Base-by-base conservation (phyloP, 768 basidiomycete species). In the Naematelia aurantialba region DNA sequence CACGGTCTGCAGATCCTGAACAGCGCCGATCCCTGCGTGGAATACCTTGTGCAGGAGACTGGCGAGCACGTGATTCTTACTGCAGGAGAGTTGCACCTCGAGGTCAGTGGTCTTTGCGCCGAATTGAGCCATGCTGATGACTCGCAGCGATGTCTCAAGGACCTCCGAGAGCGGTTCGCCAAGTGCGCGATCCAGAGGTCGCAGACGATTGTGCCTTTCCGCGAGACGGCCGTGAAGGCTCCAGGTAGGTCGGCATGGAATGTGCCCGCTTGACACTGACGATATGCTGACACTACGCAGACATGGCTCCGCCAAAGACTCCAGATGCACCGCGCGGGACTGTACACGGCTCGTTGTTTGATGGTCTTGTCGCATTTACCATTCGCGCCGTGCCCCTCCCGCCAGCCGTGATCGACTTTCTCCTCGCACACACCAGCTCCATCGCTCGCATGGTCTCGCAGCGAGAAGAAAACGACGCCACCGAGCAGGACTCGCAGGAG, bases 41-140 rank as follows among this genome's bases (percentile, higher is more conserved):
- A 98, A 73, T 93, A 89, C 0, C 92, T 97, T 75, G 92, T 97
- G 66, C 96, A 98, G 77, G 85, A 90, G 68, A 96, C 93, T 0
- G 96, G 96, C 29, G 96, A 99, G 75, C 88, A 96, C 75, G 96
- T 99, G 56, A 96, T 99, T 63, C 78, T 97, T 60, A 89, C 89
- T 2, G 96, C 96, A 1, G 96, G 96, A 29, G 94, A 98, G 72
- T 79, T 99, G 47, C 96, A 98, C 77, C 79, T 97, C 24, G 96
- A 98, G 85, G 92, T 91, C 55, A 34, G 81, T 61, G 22, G n/a
- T 5, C 51, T 1, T 1, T 17, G 5, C 25, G 3, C 21, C n/a
- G 17, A 42, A 34, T 26, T 39, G 13, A 52, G n/a, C 39, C 21
- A 22, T 48, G n/a, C n/a, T 55, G 39, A 63, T n/a, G 1, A 31